Evolutionary conservation across 1,284 basidiomycete genomes (phyloP).

Genomic region (Apiotrichum gamsii): DNA sequence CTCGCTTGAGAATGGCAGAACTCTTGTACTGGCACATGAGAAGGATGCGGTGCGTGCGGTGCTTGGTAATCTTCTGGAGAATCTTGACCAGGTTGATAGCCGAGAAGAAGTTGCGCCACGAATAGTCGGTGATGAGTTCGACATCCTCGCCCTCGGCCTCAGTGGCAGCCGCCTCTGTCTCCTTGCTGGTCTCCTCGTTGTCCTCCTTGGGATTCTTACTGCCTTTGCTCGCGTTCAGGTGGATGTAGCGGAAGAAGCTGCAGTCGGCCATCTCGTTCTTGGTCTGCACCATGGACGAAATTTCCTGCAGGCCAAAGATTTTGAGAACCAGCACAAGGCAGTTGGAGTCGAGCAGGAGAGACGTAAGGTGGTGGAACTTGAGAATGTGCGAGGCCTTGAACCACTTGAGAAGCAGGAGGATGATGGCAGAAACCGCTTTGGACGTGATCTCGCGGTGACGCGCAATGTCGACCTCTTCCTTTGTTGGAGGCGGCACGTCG

Average conservation of each 20-base stretch:
- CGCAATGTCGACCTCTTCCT: slow-evolving; percentile 92
- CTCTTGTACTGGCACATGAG: slow-evolving; percentile 98
- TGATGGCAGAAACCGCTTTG: slow-evolving; percentile 92
- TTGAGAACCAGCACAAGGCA: slow-evolving; percentile 90
- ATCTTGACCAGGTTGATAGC: slow-evolving; percentile 98
- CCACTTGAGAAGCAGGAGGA: slow-evolving; percentile 89
- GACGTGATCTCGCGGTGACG: slow-evolving; percentile 96
- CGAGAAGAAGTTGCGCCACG: slow-evolving; percentile 97
- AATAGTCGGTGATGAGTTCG: slow-evolving; percentile 86
- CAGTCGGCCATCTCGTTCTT: slow-evolving; percentile 60
- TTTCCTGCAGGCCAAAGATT: slow-evolving; percentile 95
- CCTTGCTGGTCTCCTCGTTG: neutral
- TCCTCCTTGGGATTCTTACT: slow-evolving; percentile 12
- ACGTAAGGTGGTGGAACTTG: slow-evolving; percentile 97
- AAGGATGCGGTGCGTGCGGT: slow-evolving; percentile 87
- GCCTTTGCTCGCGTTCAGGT: slow-evolving; percentile 54
- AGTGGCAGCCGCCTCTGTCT: too few species aligned
- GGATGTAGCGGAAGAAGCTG: slow-evolving; percentile 93
- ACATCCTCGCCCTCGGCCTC: slow-evolving; percentile 67
- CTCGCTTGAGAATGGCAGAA: slow-evolving; percentile 90
- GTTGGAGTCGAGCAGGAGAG: slow-evolving; percentile 90
- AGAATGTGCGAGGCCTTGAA: slow-evolving; percentile 97
- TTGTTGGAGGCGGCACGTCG: slow-evolving; percentile 60
- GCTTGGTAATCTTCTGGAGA: slow-evolving; percentile 95
- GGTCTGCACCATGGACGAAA: slow-evolving; percentile 71